A percentile compares a stretch with the other conserved stretches of the same genome.
These are phyloP conservation scores for Pugionium cornutum DNA, from an alignment of 345 rosid genomes.

Conservation along the genomic window DNA sequence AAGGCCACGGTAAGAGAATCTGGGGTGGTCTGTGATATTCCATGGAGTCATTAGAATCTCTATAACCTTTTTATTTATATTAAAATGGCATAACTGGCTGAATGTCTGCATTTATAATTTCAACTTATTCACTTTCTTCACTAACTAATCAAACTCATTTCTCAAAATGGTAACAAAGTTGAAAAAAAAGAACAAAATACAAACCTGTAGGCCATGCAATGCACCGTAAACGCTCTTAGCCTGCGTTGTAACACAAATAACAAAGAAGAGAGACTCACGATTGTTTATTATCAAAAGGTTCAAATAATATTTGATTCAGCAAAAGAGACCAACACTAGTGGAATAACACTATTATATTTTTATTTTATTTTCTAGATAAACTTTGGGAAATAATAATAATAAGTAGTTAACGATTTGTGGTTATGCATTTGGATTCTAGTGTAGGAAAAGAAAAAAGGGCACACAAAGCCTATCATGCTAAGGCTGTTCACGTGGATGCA, in stretches of 20 bases:
- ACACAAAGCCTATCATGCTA: slow-evolving; percentile 17
- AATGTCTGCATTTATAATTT: slow-evolving; percentile 56
- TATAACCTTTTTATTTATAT: slow-evolving; percentile 46
- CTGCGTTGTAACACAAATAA: slow-evolving; percentile 44
- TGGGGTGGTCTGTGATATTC: slow-evolving; percentile 62
- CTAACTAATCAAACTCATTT: neutral
- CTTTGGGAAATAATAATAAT: neutral
- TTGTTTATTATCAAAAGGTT: neutral
- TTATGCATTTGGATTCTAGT: slow-evolving; percentile 22
- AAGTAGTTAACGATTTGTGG: neutral
- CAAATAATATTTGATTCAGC: neutral
- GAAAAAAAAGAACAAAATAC: slow-evolving; percentile 4
- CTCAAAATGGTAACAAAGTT: neutral
- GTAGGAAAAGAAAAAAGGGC: neutral
- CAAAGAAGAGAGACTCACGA: neutral
- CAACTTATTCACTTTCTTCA: slow-evolving; percentile 3
- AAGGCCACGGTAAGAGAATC: slow-evolving; percentile 72
- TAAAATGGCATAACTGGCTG: slow-evolving; percentile 68
- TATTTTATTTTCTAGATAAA: neutral
- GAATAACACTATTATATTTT: slow-evolving; percentile 4
- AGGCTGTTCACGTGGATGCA: slow-evolving; percentile 29
- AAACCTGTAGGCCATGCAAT: slow-evolving; percentile 75
- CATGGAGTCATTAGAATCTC: slow-evolving; percentile 62
- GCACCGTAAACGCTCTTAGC: slow-evolving; percentile 73
- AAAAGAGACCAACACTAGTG: slow-evolving; percentile 23